Conservation (phyloP, 1,284 basidiomycete species). For the Kwoniella shivajii region DNA sequence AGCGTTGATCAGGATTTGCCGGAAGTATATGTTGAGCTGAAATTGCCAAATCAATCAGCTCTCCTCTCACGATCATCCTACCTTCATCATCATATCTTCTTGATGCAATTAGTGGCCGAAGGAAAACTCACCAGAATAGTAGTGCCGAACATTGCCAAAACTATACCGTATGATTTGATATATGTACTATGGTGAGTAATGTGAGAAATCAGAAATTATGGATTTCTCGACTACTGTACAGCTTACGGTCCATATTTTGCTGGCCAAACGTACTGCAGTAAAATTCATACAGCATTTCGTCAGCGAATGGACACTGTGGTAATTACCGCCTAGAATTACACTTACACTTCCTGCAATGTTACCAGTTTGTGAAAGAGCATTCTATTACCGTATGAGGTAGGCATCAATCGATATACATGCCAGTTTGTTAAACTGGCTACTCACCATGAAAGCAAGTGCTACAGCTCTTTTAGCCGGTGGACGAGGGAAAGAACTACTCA, state of each 20-base stretch:
- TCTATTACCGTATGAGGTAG: constrained; percentile 21
- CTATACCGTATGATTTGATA: constrained; percentile 40
- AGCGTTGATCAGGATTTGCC: constrained; percentile 32
- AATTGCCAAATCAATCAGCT: background rate
- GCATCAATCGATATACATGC: background rate
- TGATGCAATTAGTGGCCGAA: background rate
- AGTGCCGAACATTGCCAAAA: constrained; percentile 31
- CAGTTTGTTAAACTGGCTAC: no score
- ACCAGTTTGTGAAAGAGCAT: constrained; percentile 52
- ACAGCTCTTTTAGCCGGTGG: constrained; percentile 40
- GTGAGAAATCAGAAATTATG: no score
- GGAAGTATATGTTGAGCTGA: constrained; percentile 41
- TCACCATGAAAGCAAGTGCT: constrained; percentile 33
- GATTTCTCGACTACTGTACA: no score
- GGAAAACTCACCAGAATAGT: constrained; percentile 28
- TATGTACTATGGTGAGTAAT: constrained; percentile 18
- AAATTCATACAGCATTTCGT: background rate
- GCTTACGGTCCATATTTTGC: constrained; percentile 29
- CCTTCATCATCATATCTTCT: no score
- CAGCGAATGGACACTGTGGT: no score
- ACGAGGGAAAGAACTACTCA: constrained; percentile 43
- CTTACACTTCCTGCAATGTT: constrained; percentile 50
- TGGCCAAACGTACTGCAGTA: constrained; percentile 32
- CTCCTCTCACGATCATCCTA: no score
- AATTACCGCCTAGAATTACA: no score